Base-by-base conservation (phyloP, 2,329 filamentous ascomycete genomes). In the Botrytis paeoniae region DNA sequence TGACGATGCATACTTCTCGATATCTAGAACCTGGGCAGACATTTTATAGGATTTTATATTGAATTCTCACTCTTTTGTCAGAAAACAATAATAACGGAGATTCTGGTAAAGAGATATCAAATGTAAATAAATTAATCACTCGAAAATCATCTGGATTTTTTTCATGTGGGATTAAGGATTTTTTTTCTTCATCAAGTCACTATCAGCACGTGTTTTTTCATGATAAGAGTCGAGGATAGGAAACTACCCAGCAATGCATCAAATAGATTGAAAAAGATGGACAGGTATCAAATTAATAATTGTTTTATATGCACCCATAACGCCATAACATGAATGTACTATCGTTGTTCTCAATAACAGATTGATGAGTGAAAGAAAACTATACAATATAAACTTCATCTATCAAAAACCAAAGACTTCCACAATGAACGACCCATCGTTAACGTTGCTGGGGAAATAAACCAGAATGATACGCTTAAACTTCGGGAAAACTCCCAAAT, bases 1-100 rank as follows among this genome's bases (percentile, higher is more conserved):
- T 45, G 75, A 75, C 37, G 77, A 69, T 29, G 76, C 72, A 68
- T 76, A 73, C 43, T 75, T 77, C 41, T 77, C 74, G 43, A 66
- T 73, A 29, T 48, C 69, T 22, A 74, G 72, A 43, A 63, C 65
- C 45, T 71, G 60, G 22, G 64, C 71, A 32, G 79, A 73, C 79
- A 80, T 79, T 61, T 65, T 65, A 22, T 39, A 57, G 18, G n/a
- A 14, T 9, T 41, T 25, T n/a, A 5, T 9, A 32, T 41, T 32
- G 51, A 25, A 10, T 16, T 32, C 18, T 43, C 35, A 68, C 25
- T 18, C 4, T 32, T 57, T 43, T 20, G n/a, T 43, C 29, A 29
- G n/a, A 16, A 41, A 29, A 22, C 20, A 41, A 32, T 7, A 41
- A 41, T 12, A 29, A 29, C 18, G n/a, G 16, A 12, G 45, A 54